Evolutionary conservation across 257 asterid genomes (phyloP).

Genomic region (Forsythia viridissima): DNA sequence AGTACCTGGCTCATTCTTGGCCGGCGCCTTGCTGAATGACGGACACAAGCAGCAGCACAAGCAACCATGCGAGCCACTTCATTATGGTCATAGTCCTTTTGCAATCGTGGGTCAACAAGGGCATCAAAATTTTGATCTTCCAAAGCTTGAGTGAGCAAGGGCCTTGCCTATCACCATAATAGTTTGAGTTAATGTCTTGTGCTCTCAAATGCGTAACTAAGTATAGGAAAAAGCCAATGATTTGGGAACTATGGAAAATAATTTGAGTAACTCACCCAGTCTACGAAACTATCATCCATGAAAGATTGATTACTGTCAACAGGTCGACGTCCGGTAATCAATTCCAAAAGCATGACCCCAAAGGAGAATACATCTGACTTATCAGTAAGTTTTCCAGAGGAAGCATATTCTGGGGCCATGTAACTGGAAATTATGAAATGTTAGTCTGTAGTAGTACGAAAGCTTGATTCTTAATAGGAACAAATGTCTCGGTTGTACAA

Average conservation of each 20-base stretch:
- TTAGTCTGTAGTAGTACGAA: not conserved
- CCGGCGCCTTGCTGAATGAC: slow-evolving; percentile 86
- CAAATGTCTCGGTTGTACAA: not conserved
- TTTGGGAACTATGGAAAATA: not conserved
- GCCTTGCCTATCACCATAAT: slow-evolving; percentile 63
- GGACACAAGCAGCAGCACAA: slow-evolving; percentile 84
- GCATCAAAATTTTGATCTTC: slow-evolving; percentile 67
- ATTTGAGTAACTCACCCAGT: slow-evolving; percentile 63
- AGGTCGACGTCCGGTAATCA: slow-evolving; percentile 92
- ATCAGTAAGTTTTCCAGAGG: slow-evolving; percentile 89
- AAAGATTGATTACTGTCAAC: slow-evolving; percentile 53
- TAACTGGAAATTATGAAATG: slow-evolving; percentile 48
- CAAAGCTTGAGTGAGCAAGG: slow-evolving; percentile 64
- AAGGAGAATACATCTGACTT: slow-evolving; percentile 94
- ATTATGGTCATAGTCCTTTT: slow-evolving; percentile 39
- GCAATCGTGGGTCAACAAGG: slow-evolving; percentile 57
- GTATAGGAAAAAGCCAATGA: not conserved
- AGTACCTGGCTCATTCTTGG: slow-evolving; percentile 90
- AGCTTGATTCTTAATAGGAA: not conserved
- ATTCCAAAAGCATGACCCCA: slow-evolving; percentile 91
- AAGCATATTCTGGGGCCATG: slow-evolving; percentile 96
- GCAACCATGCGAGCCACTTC: slow-evolving; percentile 89
- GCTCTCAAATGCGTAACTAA: not conserved
- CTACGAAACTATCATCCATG: slow-evolving; percentile 88
- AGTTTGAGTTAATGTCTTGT: slow-evolving; percentile 12